These are phyloP conservation scores for Escallonia herrerae DNA, from an alignment of 129 eudicot species.

Conservation along the genomic window DNA sequence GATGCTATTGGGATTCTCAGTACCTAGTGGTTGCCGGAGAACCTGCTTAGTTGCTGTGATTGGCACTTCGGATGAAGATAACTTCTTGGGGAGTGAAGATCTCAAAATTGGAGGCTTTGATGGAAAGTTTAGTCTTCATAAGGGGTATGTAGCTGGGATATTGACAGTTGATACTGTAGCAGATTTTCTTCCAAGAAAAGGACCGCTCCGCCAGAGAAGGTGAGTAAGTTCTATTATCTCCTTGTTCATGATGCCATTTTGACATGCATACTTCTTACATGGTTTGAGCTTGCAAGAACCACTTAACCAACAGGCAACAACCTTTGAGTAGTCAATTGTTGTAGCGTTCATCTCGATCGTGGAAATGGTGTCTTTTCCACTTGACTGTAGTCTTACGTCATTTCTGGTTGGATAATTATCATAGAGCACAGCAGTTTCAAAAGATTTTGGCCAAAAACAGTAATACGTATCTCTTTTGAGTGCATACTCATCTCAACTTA, in stretches of 20 bases:
- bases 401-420: background rate
- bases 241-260: too few relatives aligned
- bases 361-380: background rate
- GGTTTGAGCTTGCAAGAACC: too few relatives aligned
- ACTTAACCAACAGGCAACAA: too few relatives aligned
- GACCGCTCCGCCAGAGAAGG: slow-evolving; percentile 96
- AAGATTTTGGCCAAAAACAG: too few relatives aligned
- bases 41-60: slow-evolving; percentile 94
- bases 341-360: background rate
- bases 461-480: too few relatives aligned
- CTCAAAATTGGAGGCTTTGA: slow-evolving; percentile 73
- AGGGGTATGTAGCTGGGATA: slow-evolving; percentile 88
- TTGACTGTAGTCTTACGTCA: background rate
- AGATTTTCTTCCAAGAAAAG: slow-evolving; percentile 94
- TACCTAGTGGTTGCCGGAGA: slow-evolving; percentile 82
- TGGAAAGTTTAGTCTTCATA: slow-evolving; percentile 65
- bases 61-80: slow-evolving; percentile 49
- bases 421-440: background rate
- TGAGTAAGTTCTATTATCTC: slow-evolving; percentile 16
- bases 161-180: slow-evolving; percentile 93
- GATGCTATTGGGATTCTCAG: slow-evolving; percentile 77
- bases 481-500: too few relatives aligned
- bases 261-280: too few relatives aligned
- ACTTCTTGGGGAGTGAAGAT: slow-evolving; percentile 65
- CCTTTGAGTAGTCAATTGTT: too few relatives aligned